Percentiles rank a stretch among this genome's conserved stretches.
Evolutionary conservation across 2,329 filamentous ascomycete genomes (phyloP).

Genomic region (Fusarium sp.): DNA sequence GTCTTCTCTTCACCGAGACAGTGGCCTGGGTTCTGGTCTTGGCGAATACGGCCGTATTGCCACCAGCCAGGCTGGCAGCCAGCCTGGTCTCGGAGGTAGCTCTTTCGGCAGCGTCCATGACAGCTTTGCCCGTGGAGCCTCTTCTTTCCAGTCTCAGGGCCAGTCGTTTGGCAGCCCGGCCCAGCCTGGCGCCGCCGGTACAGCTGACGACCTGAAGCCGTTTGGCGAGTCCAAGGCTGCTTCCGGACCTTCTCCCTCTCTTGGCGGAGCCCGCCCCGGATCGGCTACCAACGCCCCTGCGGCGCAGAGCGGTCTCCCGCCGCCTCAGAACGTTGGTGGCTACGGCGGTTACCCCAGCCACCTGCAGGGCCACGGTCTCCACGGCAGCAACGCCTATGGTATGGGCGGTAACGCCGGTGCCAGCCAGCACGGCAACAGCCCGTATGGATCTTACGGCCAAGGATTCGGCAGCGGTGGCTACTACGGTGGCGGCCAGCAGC

Average conservation of each 20-base stretch:
- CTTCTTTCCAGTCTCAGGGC: conserved; percentile 69
- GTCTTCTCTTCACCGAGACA: conserved; percentile 68
- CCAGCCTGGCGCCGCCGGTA: conserved; percentile 61
- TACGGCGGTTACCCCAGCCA: conserved; percentile 72
- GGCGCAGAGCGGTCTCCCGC: conserved; percentile 67
- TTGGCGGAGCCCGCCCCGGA: conserved; percentile 69
- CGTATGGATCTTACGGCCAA: conserved; percentile 68
- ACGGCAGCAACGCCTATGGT: conserved; percentile 69
- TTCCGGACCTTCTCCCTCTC: conserved; percentile 70
- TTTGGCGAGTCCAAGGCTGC: conserved; percentile 70
- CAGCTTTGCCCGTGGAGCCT: conserved; percentile 67
- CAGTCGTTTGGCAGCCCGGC: conserved; percentile 68
- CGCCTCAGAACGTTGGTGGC: conserved; percentile 68
- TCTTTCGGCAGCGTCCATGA: conserved; percentile 70
- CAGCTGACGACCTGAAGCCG: conserved; percentile 70
- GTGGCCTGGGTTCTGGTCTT: conserved; percentile 64
- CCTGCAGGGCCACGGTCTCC: conserved; percentile 66
- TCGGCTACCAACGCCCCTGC: conserved; percentile 69
- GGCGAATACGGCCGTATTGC: conserved; percentile 69
- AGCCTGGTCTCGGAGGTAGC: conserved; percentile 65
- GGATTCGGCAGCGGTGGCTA: conserved; percentile 65
- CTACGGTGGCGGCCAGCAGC: conserved; percentile 56
- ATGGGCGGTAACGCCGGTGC: conserved; percentile 66
- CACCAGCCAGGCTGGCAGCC: conserved; percentile 65
- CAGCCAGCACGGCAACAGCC: conserved; percentile 67